phyloP scores from a whole-genome alignment of 2,329 filamentous ascomycete genomes.

The Neofusicoccum cordaticola region DNA sequence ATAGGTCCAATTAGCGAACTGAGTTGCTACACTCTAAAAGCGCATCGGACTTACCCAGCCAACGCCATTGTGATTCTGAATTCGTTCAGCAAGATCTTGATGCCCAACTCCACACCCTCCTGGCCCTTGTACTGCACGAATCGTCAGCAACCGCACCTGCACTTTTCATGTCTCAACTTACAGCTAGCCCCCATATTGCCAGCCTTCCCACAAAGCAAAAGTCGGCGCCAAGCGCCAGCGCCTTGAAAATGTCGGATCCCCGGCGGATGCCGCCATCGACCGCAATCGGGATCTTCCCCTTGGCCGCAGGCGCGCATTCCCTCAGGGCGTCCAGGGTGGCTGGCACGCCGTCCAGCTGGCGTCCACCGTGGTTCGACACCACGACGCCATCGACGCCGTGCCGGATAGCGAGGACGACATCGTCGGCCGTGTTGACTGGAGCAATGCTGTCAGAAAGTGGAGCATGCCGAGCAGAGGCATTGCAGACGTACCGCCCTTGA shows the following conservation, averaged over 20 bases:
- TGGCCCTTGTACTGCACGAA: slow-evolving; percentile 34
- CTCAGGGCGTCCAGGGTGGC: slow-evolving; percentile 51
- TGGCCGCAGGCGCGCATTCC: slow-evolving; percentile 38
- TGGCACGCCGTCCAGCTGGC: slow-evolving; percentile 57
- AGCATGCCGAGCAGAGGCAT: background rate
- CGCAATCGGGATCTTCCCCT: slow-evolving; percentile 55
- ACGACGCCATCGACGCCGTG: slow-evolving; percentile 42
- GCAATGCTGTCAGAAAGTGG: background rate
- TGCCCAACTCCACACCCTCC: slow-evolving; percentile 40
- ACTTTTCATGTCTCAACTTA: slow-evolving; percentile 22
- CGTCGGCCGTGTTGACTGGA: slow-evolving; percentile 36
- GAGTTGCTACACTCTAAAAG: too few relatives aligned
- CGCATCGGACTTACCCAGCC: slow-evolving; percentile 21
- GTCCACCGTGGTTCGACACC: slow-evolving; percentile 58
- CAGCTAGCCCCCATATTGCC: slow-evolving; percentile 50
- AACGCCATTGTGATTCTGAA: slow-evolving; percentile 30
- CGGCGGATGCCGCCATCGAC: slow-evolving; percentile 59
- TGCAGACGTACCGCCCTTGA: slow-evolving; percentile 37
- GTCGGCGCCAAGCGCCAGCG: slow-evolving; percentile 51
- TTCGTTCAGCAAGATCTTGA: slow-evolving; percentile 40
- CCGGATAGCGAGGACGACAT: slow-evolving; percentile 45
- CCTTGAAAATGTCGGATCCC: slow-evolving; percentile 59
- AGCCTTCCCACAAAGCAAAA: slow-evolving; percentile 50
- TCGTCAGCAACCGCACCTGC: slow-evolving; percentile 1
- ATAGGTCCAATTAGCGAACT: background rate